These are phyloP conservation scores for Blastobotrys parvus DNA, from an alignment of 805 yeast genomes.

Conservation along the genomic window DNA sequence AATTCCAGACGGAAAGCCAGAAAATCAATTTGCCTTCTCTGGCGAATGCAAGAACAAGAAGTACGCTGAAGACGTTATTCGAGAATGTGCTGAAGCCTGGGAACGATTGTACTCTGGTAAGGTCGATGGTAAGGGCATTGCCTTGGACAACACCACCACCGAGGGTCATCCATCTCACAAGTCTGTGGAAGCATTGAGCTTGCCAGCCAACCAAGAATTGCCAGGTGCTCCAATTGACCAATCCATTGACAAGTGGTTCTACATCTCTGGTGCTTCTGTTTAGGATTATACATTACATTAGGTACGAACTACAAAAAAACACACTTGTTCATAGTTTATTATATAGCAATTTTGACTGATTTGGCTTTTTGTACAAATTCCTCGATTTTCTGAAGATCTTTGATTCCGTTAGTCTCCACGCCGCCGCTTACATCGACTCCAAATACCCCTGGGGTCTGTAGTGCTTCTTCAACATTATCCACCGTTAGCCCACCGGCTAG, in stretches of 20 bases:
- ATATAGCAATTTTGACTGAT: neutral
- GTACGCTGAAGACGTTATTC: constrained; percentile 77
- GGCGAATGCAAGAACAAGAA: constrained; percentile 84
- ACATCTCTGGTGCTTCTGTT: constrained; percentile 50
- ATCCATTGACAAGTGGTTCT: constrained; percentile 98
- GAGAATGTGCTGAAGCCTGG: constrained; percentile 85
- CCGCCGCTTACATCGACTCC: constrained; percentile 97
- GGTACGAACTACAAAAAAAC: neutral
- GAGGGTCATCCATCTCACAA: constrained; percentile 24
- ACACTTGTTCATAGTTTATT: neutral
- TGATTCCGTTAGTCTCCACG: constrained; percentile 70
- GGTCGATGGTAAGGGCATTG: constrained; percentile 55
- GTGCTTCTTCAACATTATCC: constrained; percentile 55
- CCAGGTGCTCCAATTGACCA: constrained; percentile 94
- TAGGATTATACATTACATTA: too few species aligned
- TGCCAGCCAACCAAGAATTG: constrained; percentile 64
- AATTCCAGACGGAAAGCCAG: constrained; percentile 96
- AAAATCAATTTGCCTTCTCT: constrained; percentile 91
- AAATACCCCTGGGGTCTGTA: constrained; percentile 45
- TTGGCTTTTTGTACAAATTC: constrained; percentile 50
- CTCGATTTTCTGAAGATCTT: constrained; percentile 57
- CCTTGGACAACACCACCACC: constrained; percentile 70
- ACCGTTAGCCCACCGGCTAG: constrained; percentile 89
- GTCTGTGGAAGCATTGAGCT: constrained; percentile 29
- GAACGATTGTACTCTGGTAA: constrained; percentile 60